phyloP scores from a whole-genome alignment of 1,284 basidiomycete species.

The Stereum hirsutum region DNA sequence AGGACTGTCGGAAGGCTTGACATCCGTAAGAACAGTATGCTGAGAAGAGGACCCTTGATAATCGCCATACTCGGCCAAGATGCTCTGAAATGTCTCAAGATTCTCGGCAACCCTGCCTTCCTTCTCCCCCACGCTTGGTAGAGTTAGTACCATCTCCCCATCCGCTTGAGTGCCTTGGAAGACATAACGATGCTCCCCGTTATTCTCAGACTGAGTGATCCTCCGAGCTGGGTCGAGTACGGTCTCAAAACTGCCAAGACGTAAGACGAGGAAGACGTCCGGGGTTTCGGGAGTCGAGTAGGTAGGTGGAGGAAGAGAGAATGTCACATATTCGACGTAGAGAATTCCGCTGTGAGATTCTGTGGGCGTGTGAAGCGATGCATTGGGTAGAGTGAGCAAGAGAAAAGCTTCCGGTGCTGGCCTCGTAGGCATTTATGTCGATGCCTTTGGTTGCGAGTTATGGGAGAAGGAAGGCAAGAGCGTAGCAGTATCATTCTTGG shows the following conservation, averaged over 20 bases:
- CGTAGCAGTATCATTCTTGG: too few relatives aligned
- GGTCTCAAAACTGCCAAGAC: slow-evolving; percentile 49
- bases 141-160: slow-evolving; percentile 27
- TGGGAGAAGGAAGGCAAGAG: too few relatives aligned
- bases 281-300: slow-evolving; percentile 18
- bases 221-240: slow-evolving; percentile 44
- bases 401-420: slow-evolving; percentile 34
- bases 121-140: slow-evolving; percentile 25
- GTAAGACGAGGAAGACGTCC: slow-evolving; percentile 52
- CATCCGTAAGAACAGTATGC: slow-evolving; percentile 9
- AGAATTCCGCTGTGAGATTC: slow-evolving; percentile 32
- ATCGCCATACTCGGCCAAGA: slow-evolving; percentile 60
- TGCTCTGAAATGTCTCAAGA: slow-evolving; percentile 60
- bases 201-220: slow-evolving; percentile 28
- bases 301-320: slow-evolving; percentile 22
- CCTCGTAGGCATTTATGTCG: too few relatives aligned
- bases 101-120: slow-evolving; percentile 40
- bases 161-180: slow-evolving; percentile 22
- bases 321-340: slow-evolving; percentile 45
- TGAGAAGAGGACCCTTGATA: slow-evolving; percentile 17
- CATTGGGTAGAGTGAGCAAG: slow-evolving; percentile 42
- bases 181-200: slow-evolving; percentile 34
- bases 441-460: too few relatives aligned
- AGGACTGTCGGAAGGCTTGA: neutral
- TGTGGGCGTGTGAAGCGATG: slow-evolving; percentile 27